phyloP scores from a whole-genome alignment of 371 early-diverging fungal genomes.

The Saksenaea oblongispora region DNA sequence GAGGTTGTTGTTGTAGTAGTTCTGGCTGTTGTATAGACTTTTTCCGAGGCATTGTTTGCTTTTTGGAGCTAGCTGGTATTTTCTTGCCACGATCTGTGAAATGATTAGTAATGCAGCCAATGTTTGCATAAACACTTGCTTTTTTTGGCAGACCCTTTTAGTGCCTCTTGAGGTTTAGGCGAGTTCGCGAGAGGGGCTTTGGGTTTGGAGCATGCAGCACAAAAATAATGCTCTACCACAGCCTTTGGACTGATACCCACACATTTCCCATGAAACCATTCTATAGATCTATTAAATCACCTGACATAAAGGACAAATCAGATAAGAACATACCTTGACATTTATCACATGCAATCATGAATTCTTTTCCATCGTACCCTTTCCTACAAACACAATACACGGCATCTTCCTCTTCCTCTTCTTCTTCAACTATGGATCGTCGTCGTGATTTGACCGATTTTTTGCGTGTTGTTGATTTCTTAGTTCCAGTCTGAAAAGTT shows the following conservation, averaged over 20 bases:
- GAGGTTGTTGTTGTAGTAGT: constrained; percentile 2
- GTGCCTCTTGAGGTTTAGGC: not conserved
- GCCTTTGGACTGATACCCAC: constrained; percentile 59
- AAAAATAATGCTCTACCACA: constrained; percentile 53
- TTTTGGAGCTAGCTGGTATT: not conserved
- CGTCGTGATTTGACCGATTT: not conserved
- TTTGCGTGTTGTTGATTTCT: constrained; percentile 18
- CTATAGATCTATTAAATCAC: constrained; percentile 19
- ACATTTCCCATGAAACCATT: constrained; percentile 82
- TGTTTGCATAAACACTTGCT: constrained; percentile 6
- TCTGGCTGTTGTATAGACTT: constrained; percentile 6
- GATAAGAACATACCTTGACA: constrained; percentile 53
- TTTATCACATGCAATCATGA: constrained; percentile 80
- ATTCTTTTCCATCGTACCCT: constrained; percentile 68
- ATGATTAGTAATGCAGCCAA: not conserved
- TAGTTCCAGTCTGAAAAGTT: constrained; percentile 16
- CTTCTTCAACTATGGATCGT: not conserved
- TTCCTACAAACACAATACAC: constrained; percentile 59
- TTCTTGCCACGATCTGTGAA: constrained; percentile 13
- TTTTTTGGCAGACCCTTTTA: not conserved
- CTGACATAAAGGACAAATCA: not conserved
- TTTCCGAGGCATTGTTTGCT: not conserved
- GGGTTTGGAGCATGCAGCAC: constrained; percentile 39
- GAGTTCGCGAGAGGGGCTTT: constrained; percentile 9
- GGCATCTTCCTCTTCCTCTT: constrained; percentile 9